Conservation (phyloP, 2,329 filamentous ascomycete species). For the Curvularia eragrostidis region DNA sequence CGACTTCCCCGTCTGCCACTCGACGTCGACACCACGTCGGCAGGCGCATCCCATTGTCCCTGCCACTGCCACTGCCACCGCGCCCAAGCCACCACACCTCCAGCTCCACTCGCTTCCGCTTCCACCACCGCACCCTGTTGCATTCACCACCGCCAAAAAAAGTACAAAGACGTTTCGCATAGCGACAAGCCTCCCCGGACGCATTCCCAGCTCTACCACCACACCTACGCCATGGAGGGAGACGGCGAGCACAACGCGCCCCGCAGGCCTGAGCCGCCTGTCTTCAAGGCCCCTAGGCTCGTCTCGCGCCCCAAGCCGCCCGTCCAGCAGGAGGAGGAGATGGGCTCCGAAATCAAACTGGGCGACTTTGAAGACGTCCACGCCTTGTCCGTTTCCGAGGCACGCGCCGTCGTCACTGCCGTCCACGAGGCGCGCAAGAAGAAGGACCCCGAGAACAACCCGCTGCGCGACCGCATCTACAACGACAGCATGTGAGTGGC, state of each 20-base stretch:
- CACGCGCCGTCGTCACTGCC: conserved; percentile 88
- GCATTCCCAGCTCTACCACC: not conserved
- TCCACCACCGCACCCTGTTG: not conserved
- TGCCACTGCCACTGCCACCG: not conserved
- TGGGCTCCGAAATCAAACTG: conserved; percentile 78
- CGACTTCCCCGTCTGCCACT: not conserved
- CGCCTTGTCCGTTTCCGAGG: conserved; percentile 90
- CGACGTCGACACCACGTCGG: not conserved
- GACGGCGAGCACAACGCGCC: conserved; percentile 30
- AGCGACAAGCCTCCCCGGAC: not conserved
- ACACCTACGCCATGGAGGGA: conserved; percentile 38
- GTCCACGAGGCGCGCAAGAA: conserved; percentile 81
- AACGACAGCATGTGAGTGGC: conserved; percentile 47
- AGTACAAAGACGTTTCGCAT: conserved; percentile 8
- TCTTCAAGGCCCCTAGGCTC: conserved; percentile 43
- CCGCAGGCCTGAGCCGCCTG: conserved; percentile 27
- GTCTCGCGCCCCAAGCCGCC: conserved; percentile 63
- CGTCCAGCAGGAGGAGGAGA: conserved; percentile 83
- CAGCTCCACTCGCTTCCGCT: not conserved
- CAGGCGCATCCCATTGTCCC: not conserved
- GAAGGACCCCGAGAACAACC: conserved; percentile 68
- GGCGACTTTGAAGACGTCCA: conserved; percentile 94
- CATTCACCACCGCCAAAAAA: conserved; percentile 5
- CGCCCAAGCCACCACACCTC: not conserved
- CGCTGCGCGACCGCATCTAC: conserved; percentile 81